Evolutionary conservation across 2,329 filamentous ascomycete species (phyloP).

Genomic region (Aspergillus glaucus): DNA sequence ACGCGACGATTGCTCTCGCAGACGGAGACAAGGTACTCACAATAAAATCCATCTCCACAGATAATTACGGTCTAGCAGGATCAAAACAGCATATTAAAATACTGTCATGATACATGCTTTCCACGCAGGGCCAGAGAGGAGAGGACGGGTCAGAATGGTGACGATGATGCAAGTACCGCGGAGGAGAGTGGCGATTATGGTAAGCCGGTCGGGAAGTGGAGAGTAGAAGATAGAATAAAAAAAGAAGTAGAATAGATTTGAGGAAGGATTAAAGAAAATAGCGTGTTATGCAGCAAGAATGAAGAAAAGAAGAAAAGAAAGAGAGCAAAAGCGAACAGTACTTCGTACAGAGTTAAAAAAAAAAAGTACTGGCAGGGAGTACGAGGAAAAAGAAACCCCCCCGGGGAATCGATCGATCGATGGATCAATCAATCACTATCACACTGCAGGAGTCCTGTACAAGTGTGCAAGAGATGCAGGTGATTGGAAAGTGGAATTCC

Average conservation of each 20-base stretch:
- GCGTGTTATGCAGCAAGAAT: not conserved
- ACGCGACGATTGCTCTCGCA: constrained; percentile 2
- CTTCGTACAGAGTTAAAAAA: not conserved
- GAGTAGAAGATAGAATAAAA: constrained; percentile 2
- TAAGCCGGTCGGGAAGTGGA: constrained; percentile 2
- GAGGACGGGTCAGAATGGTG: constrained; percentile 9
- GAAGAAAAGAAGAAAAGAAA: not conserved
- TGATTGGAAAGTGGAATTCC: too few relatives aligned
- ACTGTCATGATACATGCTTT: constrained; percentile 30
- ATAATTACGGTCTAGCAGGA: constrained; percentile 21
- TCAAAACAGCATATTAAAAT: constrained; percentile 22
- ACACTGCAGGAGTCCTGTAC: too few relatives aligned
- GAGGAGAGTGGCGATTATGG: not conserved
- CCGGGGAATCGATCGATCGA: not conserved
- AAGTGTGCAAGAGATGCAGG: too few relatives aligned
- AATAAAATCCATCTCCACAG: constrained; percentile 39
- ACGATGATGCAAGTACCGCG: constrained; percentile 9
- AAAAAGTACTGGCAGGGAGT: not conserved
- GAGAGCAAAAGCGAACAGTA: constrained; percentile 1
- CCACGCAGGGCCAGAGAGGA: constrained; percentile 7
- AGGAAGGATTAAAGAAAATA: not conserved
- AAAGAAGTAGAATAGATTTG: not conserved
- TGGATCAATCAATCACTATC: too few relatives aligned
- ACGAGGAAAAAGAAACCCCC: constrained; percentile 2
- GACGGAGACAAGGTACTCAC: constrained; percentile 24